Evolutionary conservation across 768 basidiomycete genomes (phyloP), one percentile per base, ranked within the genome.

Genomic region (Porphyrellus cyaneotinctus): DNA sequence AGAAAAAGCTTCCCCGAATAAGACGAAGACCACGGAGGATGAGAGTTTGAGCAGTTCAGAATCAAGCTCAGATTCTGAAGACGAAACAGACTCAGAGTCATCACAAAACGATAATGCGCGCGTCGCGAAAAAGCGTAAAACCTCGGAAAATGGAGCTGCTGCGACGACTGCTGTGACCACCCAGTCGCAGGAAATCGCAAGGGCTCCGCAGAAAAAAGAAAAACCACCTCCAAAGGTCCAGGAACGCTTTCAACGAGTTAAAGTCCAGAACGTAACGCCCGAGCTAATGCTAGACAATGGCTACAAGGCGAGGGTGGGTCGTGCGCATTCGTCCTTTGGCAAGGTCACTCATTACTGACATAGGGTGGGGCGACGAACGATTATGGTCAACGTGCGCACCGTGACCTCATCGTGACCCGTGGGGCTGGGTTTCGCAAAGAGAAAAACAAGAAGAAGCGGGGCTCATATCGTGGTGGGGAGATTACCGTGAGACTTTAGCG

Each of bases 371-470:
- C 76, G 1, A 57, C 58, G 22, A 85, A 85, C 56, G 97, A 98
- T 66, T 99, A 99, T 60, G 95, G 95, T 18, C 85, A 83, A 28
- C 79, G 78, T 49, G 95, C 95, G 0, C 84, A 85, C 58, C 77
- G 79, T 35, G 97, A 98, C 70, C 74, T 99, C 56, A 87, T 95
- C 57, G 89, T 94, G 24, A 98, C 95, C 4, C 82, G 94, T 2
- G 95, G 95, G 3, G 87, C 90, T 43, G 92, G 92, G 3, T 99
- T 99, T 77, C 81, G 93, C 49, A 99, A 98, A 72, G 95, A 97
- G 78, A 99, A 99, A 74, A 97, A 97, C 75, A 99, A 98, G 82
- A 98, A 98, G 75, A 99, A 99, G 74, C 77, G 89, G 61, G 95
- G 94, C 4, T 92, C 87, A 55, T 97, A 97, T 71, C 81, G 82